Percentiles rank a stretch among this genome's conserved stretches.
These are phyloP conservation scores for Brasenia schreberi DNA, from an alignment of 164 flowering plant species.

Conservation along the genomic window DNA sequence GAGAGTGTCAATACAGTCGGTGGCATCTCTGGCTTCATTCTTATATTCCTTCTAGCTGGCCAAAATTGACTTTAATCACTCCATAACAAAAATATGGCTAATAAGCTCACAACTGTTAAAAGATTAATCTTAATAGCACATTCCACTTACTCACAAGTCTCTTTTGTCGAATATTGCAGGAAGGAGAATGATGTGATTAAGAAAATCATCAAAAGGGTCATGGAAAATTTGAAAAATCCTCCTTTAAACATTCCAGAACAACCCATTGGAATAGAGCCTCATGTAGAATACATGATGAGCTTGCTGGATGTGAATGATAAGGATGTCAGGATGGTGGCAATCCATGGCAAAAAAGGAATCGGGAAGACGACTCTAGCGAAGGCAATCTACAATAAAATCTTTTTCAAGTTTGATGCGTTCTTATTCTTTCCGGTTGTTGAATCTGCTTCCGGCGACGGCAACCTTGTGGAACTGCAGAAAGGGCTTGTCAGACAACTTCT, in stretches of 20 bases:
- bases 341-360: not conserved
- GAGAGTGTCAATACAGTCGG: no score
- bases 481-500: not conserved
- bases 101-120: not conserved
- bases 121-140: not conserved
- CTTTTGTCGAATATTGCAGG: not conserved
- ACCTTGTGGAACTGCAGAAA: not conserved
- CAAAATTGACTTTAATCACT: not conserved
- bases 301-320: not conserved
- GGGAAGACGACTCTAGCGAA: constrained; percentile 1
- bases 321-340: not conserved
- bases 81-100: not conserved
- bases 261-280: not conserved
- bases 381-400: not conserved
- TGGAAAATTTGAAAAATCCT: not conserved
- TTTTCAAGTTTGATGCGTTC: not conserved
- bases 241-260: not conserved
- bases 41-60: not conserved
- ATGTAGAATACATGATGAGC: not conserved
- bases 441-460: not conserved
- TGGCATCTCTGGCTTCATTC: no score
- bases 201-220: constrained; percentile 1
- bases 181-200: not conserved
- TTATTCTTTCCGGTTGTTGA: not conserved
- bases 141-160: not conserved